Evolutionary conservation across 768 basidiomycete species (phyloP).

Genomic region (Hygrophorus russula): DNA sequence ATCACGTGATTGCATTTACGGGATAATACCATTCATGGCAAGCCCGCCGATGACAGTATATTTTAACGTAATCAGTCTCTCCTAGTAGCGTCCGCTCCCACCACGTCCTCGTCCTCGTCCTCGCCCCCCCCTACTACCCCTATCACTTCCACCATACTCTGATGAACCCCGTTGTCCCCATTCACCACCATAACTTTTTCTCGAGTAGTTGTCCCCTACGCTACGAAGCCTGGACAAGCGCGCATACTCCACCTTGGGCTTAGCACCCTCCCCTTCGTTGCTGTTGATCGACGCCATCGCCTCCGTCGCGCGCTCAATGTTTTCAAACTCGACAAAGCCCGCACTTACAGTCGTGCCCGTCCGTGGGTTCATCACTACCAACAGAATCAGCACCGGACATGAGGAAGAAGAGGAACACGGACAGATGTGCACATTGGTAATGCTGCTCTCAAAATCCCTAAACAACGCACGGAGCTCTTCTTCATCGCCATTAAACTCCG

Average conservation of each 20-base stretch:
- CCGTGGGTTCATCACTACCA: conserved; percentile 17
- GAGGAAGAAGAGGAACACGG: background rate
- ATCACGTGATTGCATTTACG: no score
- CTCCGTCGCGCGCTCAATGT: conserved; percentile 31
- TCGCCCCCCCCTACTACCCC: no score
- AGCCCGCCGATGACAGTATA: no score
- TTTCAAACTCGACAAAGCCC: conserved; percentile 46
- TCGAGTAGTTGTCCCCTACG: no score
- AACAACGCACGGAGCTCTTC: conserved; percentile 16
- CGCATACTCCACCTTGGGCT: conserved; percentile 31
- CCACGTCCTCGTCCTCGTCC: no score
- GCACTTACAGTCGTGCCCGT: conserved; percentile 16
- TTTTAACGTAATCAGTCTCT: no score
- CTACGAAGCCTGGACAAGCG: background rate
- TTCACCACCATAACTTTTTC: no score
- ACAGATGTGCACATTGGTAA: conserved; percentile 10
- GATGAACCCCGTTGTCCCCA: no score
- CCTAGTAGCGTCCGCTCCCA: no score
- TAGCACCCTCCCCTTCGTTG: conserved; percentile 14
- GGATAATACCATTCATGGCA: no score
- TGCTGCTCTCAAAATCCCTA: conserved; percentile 11
- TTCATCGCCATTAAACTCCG: conserved; percentile 16
- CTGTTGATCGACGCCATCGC: conserved; percentile 35
- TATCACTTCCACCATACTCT: no score
- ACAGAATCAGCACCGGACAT: background rate